Percentiles rank a stretch among this genome's conserved stretches.
phyloP scores from a whole-genome alignment of 73 alveolate genomes.

The Paramecium caudatum region DNA sequence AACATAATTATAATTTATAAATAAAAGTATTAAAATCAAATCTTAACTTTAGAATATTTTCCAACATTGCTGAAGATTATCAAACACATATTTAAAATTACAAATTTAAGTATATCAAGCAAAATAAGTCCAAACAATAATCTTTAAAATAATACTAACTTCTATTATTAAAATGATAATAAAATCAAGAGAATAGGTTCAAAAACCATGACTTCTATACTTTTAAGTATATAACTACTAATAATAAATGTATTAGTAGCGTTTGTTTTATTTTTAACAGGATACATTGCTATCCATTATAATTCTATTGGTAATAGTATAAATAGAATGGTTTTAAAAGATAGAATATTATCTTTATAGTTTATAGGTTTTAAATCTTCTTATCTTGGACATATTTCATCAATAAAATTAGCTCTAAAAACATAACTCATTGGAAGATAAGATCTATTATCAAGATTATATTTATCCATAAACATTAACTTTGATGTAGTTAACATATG shows the following conservation, averaged over 20 bases:
- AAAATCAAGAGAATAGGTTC: slow-evolving; percentile 24
- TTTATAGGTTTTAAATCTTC: slow-evolving; percentile 58
- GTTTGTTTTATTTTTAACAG: neutral
- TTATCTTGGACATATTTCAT: slow-evolving; percentile 1
- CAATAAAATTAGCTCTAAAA: slow-evolving; percentile 38
- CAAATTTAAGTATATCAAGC: slow-evolving; percentile 41
- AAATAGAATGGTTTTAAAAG: neutral
- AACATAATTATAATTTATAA: no score
- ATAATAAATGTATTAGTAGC: neutral
- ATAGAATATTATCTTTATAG: slow-evolving; percentile 36
- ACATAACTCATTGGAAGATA: slow-evolving; percentile 38
- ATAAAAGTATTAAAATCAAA: no score
- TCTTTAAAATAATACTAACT: neutral
- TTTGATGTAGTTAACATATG: slow-evolving; percentile 25
- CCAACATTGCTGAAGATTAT: slow-evolving; percentile 48
- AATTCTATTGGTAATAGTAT: slow-evolving; percentile 38
- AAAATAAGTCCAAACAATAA: neutral
- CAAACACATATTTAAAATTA: slow-evolving; percentile 17
- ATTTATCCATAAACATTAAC: slow-evolving; percentile 51
- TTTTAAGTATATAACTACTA: slow-evolving; percentile 53
- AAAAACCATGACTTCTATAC: slow-evolving; percentile 47
- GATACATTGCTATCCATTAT: slow-evolving; percentile 3
- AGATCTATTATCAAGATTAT: neutral
- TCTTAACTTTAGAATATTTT: slow-evolving; percentile 10
- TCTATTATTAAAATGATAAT: neutral